These are phyloP conservation scores for Candida succiphila DNA, from an alignment of 805 yeast species.

Conservation along the genomic window DNA sequence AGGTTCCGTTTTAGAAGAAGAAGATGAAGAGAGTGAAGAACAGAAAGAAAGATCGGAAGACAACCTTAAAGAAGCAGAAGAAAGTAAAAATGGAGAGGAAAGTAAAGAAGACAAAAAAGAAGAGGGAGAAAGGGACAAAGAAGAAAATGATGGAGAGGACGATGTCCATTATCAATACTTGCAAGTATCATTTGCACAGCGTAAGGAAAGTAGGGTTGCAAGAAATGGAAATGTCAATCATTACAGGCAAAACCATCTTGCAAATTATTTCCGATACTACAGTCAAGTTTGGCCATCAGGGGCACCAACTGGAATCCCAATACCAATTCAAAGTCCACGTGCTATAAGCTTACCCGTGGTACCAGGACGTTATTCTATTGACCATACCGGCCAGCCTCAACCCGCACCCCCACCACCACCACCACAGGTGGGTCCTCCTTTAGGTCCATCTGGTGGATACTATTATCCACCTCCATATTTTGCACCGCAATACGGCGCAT, in stretches of 20 bases:
- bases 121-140: neutral
- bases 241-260: constrained; percentile 23
- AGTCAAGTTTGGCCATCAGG: neutral
- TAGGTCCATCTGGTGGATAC: too few species aligned
- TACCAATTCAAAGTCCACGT: neutral
- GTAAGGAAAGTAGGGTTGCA: constrained; percentile 45
- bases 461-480: too few species aligned
- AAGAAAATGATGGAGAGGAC: constrained; percentile 4
- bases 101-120: neutral
- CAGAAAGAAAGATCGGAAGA: neutral
- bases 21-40: neutral
- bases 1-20: neutral
- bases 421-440: too few species aligned
- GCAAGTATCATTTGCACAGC: constrained; percentile 66
- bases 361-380: too few species aligned
- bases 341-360: too few species aligned
- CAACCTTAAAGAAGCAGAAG: neutral
- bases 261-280: neutral
- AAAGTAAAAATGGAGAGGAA: too few species aligned
- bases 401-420: constrained; percentile 7
- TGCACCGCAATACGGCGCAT: too few species aligned
- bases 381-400: constrained; percentile 10
- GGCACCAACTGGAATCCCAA: neutral
- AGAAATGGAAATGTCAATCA: constrained; percentile 22
- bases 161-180: constrained; percentile 13